Base-by-base conservation (phyloP, 306 rosid genomes). In the Cucurbita pepo region DNA sequence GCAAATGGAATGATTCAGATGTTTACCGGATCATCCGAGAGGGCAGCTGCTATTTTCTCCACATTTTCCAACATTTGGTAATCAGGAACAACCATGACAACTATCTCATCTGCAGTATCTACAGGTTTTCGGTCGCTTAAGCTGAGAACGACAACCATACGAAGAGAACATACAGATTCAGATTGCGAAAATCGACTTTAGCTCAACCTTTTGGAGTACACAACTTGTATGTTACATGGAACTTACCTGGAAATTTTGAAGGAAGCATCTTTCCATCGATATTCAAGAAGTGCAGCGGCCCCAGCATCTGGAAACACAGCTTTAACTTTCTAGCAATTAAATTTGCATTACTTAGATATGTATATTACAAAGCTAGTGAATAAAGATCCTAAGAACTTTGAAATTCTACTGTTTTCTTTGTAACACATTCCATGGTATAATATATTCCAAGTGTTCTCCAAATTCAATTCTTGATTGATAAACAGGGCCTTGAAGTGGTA, bases 291-390 rank as follows among this genome's bases (percentile, higher is more conserved):
- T 40, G 96, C 97, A 37, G 96, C 91, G 7, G 97, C 97, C 76
- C 98, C 98, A 73, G 98, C 96, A 86, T 90, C 97, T 52, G 97
- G 97, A 87, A 90, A 94, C 80, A 90, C 78, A 78, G 97, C 96
- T 90, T 89, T 90, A 76, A 94, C 83, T 80, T 79, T 89, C 98
- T 94, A 78, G 54, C 79, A 84, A 85, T 65, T 77, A 80, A 81
- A 85, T 72, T 65, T 47, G 73, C 60, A 57, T 18, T 56, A 74
- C 41, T 58, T 45, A 60, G 69, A 21, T 25, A 22, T 36, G 34
- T 10, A 7, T 45, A 47, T 14, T 47, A 59, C 36, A 25, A 12
- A 66, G 12, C 55, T 47, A 2, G n/a, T 41, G 51, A 65, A 65
- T 19, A 43, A 18, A 65, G 38, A 41, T 65, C 52, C 54, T 65